Evolutionary conservation across 2,329 filamentous ascomycete genomes (phyloP), one percentile per base, ranked within the genome.

Genomic region (Colletotrichum eremochloae): DNA sequence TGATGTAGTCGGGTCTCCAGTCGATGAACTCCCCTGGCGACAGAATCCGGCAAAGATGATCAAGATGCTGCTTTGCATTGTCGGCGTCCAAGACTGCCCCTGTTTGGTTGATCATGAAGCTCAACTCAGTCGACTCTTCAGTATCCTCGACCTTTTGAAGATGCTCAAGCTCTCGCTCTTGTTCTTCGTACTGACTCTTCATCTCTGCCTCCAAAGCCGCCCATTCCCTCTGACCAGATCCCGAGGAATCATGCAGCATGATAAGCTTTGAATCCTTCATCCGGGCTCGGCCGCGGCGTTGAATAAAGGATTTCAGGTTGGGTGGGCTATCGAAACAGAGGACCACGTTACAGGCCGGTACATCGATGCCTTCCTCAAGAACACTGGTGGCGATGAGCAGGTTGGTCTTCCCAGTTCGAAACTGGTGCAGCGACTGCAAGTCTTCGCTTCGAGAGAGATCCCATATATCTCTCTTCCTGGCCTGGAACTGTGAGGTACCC

Each of bases 41-140:
- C 0, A 95, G 79, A 0, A 87, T 86, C 0, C 85, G 83, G 80
- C 95, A 98, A 76, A 98, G 97, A 80, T 97, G 94, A 58, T 93
- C 86, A 1, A 98, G 86, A 79, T 96, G 94, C n/a, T 86, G 81
- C 60, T 92, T 89, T 0, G 94, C 93, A 75, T 93, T 93, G 48
- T 93, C 88, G 1, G 94, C 85, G 14, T 93, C 93, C 18, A 98
- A 82, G 15, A 90, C 81, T 0, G 94, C 94, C 5, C 91, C 83
- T 0, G 86, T 88, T 31, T 80, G 74, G 31, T 82, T 72, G 6
- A 88, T 80, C 20, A 77, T 75, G 57, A 87, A 82, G 44, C 55
- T 78, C 42, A 74, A 77, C 62, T 79, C 79, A 0, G 76, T 74
- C 1, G 64, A 36, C 7, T 44, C 63, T 42, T 81, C 78, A 0